Evolutionary conservation across 805 yeast species (phyloP).

Genomic region (Candida coleopterorum): DNA sequence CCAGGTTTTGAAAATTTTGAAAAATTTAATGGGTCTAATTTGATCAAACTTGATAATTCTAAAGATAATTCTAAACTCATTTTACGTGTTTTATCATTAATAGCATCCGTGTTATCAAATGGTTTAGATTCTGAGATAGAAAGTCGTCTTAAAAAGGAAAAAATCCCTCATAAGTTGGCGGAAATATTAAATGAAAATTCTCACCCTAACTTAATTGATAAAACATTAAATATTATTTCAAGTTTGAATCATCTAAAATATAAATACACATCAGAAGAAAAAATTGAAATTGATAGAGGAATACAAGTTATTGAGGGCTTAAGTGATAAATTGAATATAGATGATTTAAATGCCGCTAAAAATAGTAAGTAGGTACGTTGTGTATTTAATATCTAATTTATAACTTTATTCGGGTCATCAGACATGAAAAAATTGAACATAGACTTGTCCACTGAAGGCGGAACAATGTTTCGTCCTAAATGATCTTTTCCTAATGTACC

Average conservation of each 20-base stretch:
- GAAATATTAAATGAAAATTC: conserved; percentile 26
- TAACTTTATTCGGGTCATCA: conserved; percentile 44
- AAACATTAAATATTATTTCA: conserved; percentile 46
- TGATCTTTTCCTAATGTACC: conserved; percentile 36
- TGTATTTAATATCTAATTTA: conserved; percentile 11
- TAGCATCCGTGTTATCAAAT: conserved; percentile 57
- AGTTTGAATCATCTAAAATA: conserved; percentile 41
- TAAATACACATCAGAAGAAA: conserved; percentile 43
- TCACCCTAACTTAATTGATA: conserved; percentile 52
- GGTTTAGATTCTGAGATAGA: conserved; percentile 39
- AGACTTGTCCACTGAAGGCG: conserved; percentile 47
- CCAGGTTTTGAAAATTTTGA: conserved; percentile 54
- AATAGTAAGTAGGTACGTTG: conserved; percentile 27
- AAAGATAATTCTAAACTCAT: conserved; percentile 29
- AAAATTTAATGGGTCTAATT: conserved; percentile 57
- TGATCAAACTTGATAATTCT: conserved; percentile 20
- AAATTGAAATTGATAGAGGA: conserved; percentile 27
- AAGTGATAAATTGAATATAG: conserved; percentile 48
- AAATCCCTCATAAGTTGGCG: conserved; percentile 30
- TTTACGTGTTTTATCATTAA: conserved; percentile 51
- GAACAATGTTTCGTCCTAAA: conserved; percentile 43
- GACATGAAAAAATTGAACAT: conserved; percentile 46
- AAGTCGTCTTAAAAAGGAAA: conserved; percentile 32
- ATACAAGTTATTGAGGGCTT: conserved; percentile 36
- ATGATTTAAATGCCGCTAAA: conserved; percentile 49